Conservation (phyloP, 1,284 basidiomycete genomes). For the Microbotryomycetes sp. region DNA sequence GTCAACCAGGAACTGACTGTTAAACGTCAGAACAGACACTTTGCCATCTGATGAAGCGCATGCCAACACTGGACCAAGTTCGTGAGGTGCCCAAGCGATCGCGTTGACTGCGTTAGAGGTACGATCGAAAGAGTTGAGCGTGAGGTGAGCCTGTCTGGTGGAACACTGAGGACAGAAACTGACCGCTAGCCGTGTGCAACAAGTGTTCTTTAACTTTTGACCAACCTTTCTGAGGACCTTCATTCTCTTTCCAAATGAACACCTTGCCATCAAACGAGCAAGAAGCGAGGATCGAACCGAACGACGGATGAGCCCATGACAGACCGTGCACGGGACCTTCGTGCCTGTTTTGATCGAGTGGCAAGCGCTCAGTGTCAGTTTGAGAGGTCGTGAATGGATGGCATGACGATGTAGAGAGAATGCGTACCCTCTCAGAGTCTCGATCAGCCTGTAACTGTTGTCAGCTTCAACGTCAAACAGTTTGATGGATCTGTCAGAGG, state of each 20-base stretch:
- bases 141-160: neutral
- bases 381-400: neutral
- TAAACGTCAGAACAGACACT: constrained; percentile 92
- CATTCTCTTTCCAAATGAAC: constrained; percentile 89
- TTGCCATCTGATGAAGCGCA: constrained; percentile 99
- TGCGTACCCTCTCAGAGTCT: constrained; percentile 78
- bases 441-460: constrained; percentile 31
- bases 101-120: constrained; percentile 67
- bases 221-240: constrained; percentile 54
- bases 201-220: constrained; percentile 94
- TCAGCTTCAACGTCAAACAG: constrained; percentile 90
- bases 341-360: constrained; percentile 52
- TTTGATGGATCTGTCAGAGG: constrained; percentile 89
- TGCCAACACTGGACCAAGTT: constrained; percentile 90
- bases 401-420: neutral
- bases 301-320: constrained; percentile 97
- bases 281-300: constrained; percentile 90
- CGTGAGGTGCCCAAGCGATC: constrained; percentile 95
- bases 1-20: constrained; percentile 56
- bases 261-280: constrained; percentile 98
- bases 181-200: constrained; percentile 86
- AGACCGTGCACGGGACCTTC: constrained; percentile 98
- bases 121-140: neutral
- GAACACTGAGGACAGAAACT: constrained; percentile 31
- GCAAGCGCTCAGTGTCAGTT: constrained; percentile 14